Conservation (phyloP, 306 rosid genomes). For the Aeschynomene evenia region DNA sequence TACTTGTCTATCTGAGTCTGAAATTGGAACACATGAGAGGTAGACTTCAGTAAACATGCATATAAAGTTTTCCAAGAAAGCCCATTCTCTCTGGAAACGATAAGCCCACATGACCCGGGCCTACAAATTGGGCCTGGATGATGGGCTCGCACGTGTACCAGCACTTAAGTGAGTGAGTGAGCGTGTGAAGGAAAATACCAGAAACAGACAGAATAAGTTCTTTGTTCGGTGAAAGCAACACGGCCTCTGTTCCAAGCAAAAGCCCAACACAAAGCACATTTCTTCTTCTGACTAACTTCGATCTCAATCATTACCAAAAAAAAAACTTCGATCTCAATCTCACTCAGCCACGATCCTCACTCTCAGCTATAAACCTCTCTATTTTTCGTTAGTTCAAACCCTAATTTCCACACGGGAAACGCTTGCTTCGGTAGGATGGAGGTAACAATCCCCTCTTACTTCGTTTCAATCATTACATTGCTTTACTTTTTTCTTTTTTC, state of each 20-base stretch:
- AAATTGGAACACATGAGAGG: too few relatives aligned
- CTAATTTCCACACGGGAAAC: constrained; percentile 51
- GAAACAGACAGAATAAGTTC: not conserved
- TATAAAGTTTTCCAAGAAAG: not conserved
- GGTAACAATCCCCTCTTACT: constrained; percentile 40
- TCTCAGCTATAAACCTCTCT: too few relatives aligned
- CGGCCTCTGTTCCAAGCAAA: not conserved
- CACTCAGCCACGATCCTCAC: not conserved
- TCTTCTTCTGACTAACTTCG: not conserved
- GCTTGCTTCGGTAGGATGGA: constrained; percentile 53
- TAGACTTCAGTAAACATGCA: too few relatives aligned
- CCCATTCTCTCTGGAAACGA: not conserved
- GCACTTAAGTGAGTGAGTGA: not conserved
- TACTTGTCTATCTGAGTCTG: too few relatives aligned
- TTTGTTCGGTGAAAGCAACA: not conserved
- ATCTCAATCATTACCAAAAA: too few relatives aligned
- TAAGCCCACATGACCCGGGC: not conserved
- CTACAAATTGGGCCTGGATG: not conserved
- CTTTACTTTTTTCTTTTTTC: not conserved
- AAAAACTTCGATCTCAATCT: not conserved
- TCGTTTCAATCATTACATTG: not conserved
- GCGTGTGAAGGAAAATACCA: not conserved
- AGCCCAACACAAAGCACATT: not conserved
- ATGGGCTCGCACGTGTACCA: not conserved
- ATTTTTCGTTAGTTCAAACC: too few relatives aligned